Evolutionary conservation across 495 filamentous ascomycete species (phyloP), one percentile per base, ranked within the genome.

Genomic region (Neurospora sp.): DNA sequence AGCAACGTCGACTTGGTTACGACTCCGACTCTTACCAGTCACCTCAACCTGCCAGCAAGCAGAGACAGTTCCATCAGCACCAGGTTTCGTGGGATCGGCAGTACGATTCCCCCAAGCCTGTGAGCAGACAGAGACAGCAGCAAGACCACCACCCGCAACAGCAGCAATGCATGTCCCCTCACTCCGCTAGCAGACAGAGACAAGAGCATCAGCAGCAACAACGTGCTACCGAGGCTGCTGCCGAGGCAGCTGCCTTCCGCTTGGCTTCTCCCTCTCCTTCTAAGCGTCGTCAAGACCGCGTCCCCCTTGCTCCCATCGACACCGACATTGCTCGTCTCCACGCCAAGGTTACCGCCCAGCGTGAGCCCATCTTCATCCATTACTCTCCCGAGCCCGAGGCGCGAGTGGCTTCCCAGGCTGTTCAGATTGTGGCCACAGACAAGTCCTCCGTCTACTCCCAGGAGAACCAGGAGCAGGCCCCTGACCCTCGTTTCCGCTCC

Each of bases 371-470:
- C 43, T 24, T 71, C 70, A 45, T 48, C 39, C 70, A 71, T 37
- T 45, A 71, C 70, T 45, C 70, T 28, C 39, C 70, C 3, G 70
- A 71, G 70, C 70, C 39, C 15, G 70, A 71, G 5, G 28, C 39
- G 39, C 70, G 70, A 19, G 38, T 45, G 70, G 70, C 70, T 17
- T 71, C 70, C 24, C 70, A 71, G 70, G 21, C 43, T 39, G 70
- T 34, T 17, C 39, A 39, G 34, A n/a, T 71, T 71, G 70, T 39
- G 3, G 38, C 39, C 21, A 37, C 38, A n/a, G 70, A 48, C 34
- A 48, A 31, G 37, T 76, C 76, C 7, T 82, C 79, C 21, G 31
- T 73, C 31, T 82, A 81, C 39, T 80, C 79, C 1, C 74, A 76
- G 34, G 77, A 81, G 21, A 10, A 39, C 3, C 17, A 72, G 21